These are phyloP conservation scores for Citrullus mucosospermus DNA, from an alignment of 306 rosid species.

Conservation along the genomic window DNA sequence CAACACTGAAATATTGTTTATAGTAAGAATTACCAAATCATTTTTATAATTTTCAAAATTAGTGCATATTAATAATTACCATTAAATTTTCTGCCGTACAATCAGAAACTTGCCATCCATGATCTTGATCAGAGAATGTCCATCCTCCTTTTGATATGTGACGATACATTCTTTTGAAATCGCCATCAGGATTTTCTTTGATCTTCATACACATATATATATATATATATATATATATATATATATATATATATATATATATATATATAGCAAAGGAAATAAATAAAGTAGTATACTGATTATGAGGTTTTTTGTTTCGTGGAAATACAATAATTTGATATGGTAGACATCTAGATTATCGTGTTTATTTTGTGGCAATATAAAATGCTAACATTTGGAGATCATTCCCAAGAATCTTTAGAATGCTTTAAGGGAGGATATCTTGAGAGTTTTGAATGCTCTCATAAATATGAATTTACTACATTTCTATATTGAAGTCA, in stretches of 20 bases:
- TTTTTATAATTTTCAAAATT: not conserved
- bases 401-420: no score
- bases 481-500: no score
- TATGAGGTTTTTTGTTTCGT: no score
- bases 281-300: not conserved
- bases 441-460: no score
- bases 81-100: slow-evolving; percentile 90
- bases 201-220: slow-evolving; percentile 21
- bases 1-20: slow-evolving; percentile 10
- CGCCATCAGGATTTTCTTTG: slow-evolving; percentile 36
- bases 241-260: no score
- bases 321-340: no score
- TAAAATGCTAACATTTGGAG: no score
- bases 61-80: slow-evolving; percentile 9
- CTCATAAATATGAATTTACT: no score
- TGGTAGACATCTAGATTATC: no score
- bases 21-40: not conserved
- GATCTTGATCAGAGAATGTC: slow-evolving; percentile 39
- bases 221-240: no score
- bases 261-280: not conserved
- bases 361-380: no score
- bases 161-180: slow-evolving; percentile 47
- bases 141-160: slow-evolving; percentile 85
- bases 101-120: not conserved
- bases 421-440: no score